Evolutionary conservation across 345 rosid genomes (phyloP).

Genomic region (Rhodomyrtus tomentosa): DNA sequence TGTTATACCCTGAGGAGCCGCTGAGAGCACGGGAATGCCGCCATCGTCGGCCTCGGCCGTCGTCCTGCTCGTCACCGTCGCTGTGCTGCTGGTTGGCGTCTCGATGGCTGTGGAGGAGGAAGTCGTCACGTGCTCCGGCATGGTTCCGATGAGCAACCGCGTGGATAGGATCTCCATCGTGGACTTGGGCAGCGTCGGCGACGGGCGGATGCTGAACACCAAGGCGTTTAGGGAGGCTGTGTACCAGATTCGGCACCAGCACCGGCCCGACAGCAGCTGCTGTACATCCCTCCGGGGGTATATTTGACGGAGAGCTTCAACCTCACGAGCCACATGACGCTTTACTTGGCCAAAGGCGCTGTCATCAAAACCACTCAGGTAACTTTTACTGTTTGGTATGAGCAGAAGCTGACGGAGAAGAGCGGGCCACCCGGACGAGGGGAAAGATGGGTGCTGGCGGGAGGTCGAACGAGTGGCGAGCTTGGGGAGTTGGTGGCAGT

Average conservation of each 20-base stretch:
- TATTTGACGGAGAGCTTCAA: conserved; percentile 66
- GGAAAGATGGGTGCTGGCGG: too few species aligned
- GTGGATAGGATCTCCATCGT: conserved; percentile 55
- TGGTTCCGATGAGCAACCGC: conserved; percentile 53
- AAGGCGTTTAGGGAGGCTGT: conserved; percentile 70
- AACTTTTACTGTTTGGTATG: neutral
- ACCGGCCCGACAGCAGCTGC: neutral
- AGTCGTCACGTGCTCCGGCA: conserved; percentile 54
- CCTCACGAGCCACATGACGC: conserved; percentile 93
- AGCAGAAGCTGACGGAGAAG: too few species aligned
- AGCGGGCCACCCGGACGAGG: too few species aligned
- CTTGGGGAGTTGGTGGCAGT: too few species aligned
- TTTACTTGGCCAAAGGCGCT: conserved; percentile 76
- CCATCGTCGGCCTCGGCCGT: neutral
- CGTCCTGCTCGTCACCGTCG: conserved; percentile 6
- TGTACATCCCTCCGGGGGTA: conserved; percentile 60
- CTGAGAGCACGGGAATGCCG: neutral
- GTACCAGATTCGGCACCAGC: conserved; percentile 56
- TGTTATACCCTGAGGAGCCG: neutral
- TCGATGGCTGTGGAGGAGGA: conserved; percentile 6
- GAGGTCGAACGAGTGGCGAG: too few species aligned
- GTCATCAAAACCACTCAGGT: conserved; percentile 88
- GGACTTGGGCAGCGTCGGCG: conserved; percentile 76
- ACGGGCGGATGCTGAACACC: conserved; percentile 60
- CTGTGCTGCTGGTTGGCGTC: neutral